phyloP scores from a whole-genome alignment of 2,329 filamentous ascomycete species.

The Cadophora gregata region DNA sequence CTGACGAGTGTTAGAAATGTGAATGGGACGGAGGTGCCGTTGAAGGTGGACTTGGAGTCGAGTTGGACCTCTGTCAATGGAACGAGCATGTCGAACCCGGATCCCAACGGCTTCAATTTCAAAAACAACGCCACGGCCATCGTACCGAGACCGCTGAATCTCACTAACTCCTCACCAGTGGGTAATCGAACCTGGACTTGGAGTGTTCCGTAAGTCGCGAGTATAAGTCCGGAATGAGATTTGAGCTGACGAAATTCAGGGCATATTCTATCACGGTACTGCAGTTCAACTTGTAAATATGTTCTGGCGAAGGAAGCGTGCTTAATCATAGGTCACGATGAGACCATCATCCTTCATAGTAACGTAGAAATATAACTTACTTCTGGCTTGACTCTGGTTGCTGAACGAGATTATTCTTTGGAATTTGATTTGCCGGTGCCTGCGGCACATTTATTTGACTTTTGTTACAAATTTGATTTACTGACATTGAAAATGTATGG shows the following conservation, averaged over 20 bases:
- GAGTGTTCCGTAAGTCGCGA: constrained; percentile 34
- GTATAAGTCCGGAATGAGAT: neutral
- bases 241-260: constrained; percentile 18
- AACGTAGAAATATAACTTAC: too few relatives aligned
- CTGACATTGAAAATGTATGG: too few relatives aligned
- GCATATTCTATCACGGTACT: constrained; percentile 34
- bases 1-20: constrained; percentile 26
- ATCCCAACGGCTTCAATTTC: constrained; percentile 32
- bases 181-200: constrained; percentile 30
- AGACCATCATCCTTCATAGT: too few relatives aligned
- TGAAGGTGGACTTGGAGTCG: constrained; percentile 28
- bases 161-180: constrained; percentile 22
- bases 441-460: too few relatives aligned
- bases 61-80: constrained; percentile 33
- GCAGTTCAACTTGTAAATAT: constrained; percentile 30
- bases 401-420: too few relatives aligned
- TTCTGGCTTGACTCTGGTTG: too few relatives aligned
- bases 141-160: constrained; percentile 27
- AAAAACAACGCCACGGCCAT: constrained; percentile 36
- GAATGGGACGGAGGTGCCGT: constrained; percentile 27
- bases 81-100: constrained; percentile 32
- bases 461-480: too few relatives aligned
- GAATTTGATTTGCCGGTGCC: too few relatives aligned
- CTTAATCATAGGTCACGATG: neutral
- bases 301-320: too few relatives aligned